These are phyloP conservation scores for Geotrichum bryndzae DNA, from an alignment of 1,139 yeast species.

Conservation along the genomic window DNA sequence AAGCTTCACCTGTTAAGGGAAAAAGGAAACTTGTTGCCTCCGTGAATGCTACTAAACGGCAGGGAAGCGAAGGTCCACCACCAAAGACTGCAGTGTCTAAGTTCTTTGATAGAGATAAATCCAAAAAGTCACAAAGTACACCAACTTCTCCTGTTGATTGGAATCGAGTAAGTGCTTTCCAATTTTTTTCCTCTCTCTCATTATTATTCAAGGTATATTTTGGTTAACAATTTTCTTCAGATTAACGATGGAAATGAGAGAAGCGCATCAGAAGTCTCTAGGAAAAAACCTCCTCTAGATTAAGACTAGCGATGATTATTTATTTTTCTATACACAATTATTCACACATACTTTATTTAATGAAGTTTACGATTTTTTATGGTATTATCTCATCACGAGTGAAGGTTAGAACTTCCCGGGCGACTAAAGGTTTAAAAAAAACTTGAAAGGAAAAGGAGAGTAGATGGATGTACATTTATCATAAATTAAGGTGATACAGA, in stretches of 20 bases:
- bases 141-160: constrained; percentile 16
- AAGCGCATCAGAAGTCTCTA: not conserved
- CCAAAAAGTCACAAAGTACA: constrained; percentile 8
- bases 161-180: constrained; percentile 14
- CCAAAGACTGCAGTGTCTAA: constrained; percentile 29
- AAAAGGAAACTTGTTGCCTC: constrained; percentile 3
- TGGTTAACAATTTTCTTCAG: not conserved
- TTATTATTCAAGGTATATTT: not conserved
- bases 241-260: constrained; percentile 3
- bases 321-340: not conserved
- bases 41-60: constrained; percentile 1
- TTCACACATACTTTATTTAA: constrained; percentile 5
- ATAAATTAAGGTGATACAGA: not conserved
- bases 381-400: not conserved
- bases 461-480: not conserved
- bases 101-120: constrained; percentile 20
- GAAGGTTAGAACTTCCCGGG: not conserved
- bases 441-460: not conserved
- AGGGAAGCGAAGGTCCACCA: constrained; percentile 21
- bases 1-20: constrained; percentile 21
- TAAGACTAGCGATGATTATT: not conserved
- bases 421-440: not conserved
- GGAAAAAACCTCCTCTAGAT: not conserved
- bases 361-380: not conserved
- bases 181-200: not conserved